Conservation (phyloP, 169 alveolate genomes). For the Cystoisospora suis region DNA sequence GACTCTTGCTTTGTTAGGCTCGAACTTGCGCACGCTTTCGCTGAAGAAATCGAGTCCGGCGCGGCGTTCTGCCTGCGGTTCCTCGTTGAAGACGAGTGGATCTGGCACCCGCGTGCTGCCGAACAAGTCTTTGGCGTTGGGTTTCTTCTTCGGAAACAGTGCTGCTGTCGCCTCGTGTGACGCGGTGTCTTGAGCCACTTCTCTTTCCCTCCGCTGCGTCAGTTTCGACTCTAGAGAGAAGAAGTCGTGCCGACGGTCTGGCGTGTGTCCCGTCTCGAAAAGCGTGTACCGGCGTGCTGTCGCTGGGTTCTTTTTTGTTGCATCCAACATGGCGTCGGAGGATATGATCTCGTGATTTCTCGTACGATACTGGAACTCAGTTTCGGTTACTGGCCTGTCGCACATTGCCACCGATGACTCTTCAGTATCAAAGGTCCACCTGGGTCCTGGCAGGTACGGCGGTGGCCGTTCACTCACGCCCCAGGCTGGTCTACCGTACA, state of each 20-base stretch:
- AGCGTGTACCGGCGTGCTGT: not conserved
- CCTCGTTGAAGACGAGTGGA: not conserved
- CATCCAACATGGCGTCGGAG: not conserved
- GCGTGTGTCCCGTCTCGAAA: not conserved
- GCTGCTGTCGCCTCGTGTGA: too few species aligned
- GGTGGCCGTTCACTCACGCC: conserved; percentile 16
- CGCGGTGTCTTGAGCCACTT: not conserved
- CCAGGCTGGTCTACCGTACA: not conserved
- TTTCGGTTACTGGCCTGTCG: not conserved
- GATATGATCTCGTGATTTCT: not conserved
- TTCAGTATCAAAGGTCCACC: not conserved
- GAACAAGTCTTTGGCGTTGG: not conserved
- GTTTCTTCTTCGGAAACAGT: not conserved
- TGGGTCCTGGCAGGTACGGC: not conserved
- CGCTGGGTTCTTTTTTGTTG: not conserved
- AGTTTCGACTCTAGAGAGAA: not conserved
- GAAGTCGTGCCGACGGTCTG: conserved; percentile 16
- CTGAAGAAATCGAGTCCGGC: not conserved
- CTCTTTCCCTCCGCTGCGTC: not conserved
- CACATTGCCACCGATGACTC: not conserved
- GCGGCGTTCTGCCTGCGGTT: not conserved
- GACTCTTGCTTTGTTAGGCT: not conserved
- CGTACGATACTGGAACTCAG: not conserved
- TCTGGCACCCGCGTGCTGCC: not conserved
- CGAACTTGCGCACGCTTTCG: conserved; percentile 19